A percentile compares a stretch with the other conserved stretches of the same genome.
Conservation (phyloP, 2,329 filamentous ascomycete species). For the Pyrenochaeta sp. region DNA sequence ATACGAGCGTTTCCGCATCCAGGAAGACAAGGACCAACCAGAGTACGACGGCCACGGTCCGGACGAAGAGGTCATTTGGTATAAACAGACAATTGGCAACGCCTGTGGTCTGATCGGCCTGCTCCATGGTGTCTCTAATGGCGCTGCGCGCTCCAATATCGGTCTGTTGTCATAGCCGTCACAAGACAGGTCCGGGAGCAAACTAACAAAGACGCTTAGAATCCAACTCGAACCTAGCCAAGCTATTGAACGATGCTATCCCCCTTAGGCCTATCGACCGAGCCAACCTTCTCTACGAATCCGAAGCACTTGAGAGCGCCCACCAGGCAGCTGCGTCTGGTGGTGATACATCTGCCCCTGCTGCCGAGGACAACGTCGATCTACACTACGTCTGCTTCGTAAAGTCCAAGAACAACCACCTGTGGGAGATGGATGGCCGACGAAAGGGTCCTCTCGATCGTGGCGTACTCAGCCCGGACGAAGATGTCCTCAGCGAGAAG, state of each 20-base stretch:
- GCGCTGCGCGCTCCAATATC: constrained; percentile 64
- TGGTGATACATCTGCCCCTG: constrained; percentile 81
- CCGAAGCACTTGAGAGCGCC: constrained; percentile 76
- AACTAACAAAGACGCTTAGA: constrained; percentile 39
- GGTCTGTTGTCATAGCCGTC: constrained; percentile 25
- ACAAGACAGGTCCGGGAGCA: neutral
- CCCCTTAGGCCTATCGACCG: constrained; percentile 72
- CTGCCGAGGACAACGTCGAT: constrained; percentile 83
- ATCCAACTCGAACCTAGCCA: constrained; percentile 66
- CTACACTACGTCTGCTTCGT: constrained; percentile 97
- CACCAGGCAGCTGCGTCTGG: constrained; percentile 78
- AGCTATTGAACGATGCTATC: constrained; percentile 74
- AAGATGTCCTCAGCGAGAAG: constrained; percentile 69
- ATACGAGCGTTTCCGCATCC: constrained; percentile 78
- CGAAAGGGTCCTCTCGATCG: constrained; percentile 77
- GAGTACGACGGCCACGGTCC: constrained; percentile 75
- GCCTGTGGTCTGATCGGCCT: constrained; percentile 93
- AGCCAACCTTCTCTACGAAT: constrained; percentile 79
- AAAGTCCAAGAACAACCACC: constrained; percentile 71
- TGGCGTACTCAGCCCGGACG: constrained; percentile 52
- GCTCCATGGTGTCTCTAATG: constrained; percentile 85
- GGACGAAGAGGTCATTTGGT: constrained; percentile 85
- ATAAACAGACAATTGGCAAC: constrained; percentile 93
- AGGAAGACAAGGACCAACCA: constrained; percentile 72
- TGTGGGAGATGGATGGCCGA: constrained; percentile 84